phyloP scores from a whole-genome alignment of 2,329 filamentous ascomycete genomes.

The Zelopaecilomyces penicillatus region DNA sequence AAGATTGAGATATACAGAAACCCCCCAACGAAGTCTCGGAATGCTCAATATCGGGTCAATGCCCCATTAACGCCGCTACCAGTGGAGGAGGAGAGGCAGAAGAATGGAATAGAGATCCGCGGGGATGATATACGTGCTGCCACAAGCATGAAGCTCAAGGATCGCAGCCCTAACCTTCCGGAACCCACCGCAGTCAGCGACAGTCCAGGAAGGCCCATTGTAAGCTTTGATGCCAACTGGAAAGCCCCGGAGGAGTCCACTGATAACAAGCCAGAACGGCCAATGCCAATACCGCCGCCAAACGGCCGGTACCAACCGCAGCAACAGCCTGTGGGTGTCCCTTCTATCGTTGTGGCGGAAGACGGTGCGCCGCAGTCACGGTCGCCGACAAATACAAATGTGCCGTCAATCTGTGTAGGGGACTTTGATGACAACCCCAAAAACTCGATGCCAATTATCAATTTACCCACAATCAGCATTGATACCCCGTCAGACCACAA shows the following conservation, averaged over 20 bases:
- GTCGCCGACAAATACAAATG: slow-evolving; percentile 18
- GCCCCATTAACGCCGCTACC: slow-evolving; percentile 23
- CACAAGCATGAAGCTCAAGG: slow-evolving; percentile 79
- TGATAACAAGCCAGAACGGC: slow-evolving; percentile 51
- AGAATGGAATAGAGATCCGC: slow-evolving; percentile 75
- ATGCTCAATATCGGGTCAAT: slow-evolving; percentile 72
- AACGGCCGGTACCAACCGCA: slow-evolving; percentile 7
- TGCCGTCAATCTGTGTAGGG: slow-evolving; percentile 30
- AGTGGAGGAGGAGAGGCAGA: slow-evolving; percentile 45
- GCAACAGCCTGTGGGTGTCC: slow-evolving; percentile 33
- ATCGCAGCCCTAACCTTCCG: slow-evolving; percentile 79
- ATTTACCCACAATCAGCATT: slow-evolving; percentile 44
- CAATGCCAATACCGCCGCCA: slow-evolving; percentile 17
- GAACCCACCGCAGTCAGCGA: slow-evolving; percentile 88
- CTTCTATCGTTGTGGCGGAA: slow-evolving; percentile 48
- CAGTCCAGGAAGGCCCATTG: slow-evolving; percentile 82
- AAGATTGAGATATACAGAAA: slow-evolving; percentile 75
- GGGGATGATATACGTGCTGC: slow-evolving; percentile 82
- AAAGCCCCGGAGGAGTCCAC: slow-evolving; percentile 61
- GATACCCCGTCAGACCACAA: slow-evolving; percentile 24
- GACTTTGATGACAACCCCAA: slow-evolving; percentile 16
- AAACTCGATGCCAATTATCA: slow-evolving; percentile 26
- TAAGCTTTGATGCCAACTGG: slow-evolving; percentile 89
- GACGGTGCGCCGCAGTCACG: slow-evolving; percentile 28
- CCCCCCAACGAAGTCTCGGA: slow-evolving; percentile 71